Evolutionary conservation across 169 alveolate species (phyloP), one percentile per base, ranked within the genome.

Genomic region (Plasmodium vinckei): DNA sequence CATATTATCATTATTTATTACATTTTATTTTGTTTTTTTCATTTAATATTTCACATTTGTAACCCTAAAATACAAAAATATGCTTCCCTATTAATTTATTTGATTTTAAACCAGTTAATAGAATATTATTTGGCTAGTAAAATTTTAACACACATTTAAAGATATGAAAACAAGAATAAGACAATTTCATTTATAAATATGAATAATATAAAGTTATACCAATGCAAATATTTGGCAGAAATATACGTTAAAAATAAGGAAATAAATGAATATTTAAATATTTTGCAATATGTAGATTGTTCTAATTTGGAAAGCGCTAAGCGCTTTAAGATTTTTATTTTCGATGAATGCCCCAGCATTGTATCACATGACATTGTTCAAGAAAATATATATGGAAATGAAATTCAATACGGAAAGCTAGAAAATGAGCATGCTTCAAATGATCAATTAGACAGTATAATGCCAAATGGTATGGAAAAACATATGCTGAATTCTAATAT

Each of bases 161-260:
- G 65, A 15, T 57, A 15, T 57, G 65, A 15, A 15, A n/a, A 49
- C 10, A 49, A 60, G 59, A 63, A 69, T 51, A 15, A 51, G 19
- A 12, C 59, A 13, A 3, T 51, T 51, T 51, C 23, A 9, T 33
- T 19, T 61, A 5, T 33, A 25, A 69, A 49, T 46, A 77, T 77
- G 88, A 77, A 63, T 56, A 51, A 46, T 49, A 27, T 77, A 19
- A 77, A 77, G 77, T 12, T 77, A 25, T 77, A 77, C 47, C 49
- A 68, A 10, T 77, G 88, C 72, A 77, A 64, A n/a, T 6, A 21
- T 23, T 53, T 77, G 17, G 51, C 88, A 39, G 61, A 77, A 27
- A 42, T 77, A 13, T 77, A 64, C 65, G 79, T 54, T 17, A 49
- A 77, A 65, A 57, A 77, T 77, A 77, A 77, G 57, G 88, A 77